Conservation (phyloP, 257 asterid species). For the Oldenlandia corymbosa region DNA sequence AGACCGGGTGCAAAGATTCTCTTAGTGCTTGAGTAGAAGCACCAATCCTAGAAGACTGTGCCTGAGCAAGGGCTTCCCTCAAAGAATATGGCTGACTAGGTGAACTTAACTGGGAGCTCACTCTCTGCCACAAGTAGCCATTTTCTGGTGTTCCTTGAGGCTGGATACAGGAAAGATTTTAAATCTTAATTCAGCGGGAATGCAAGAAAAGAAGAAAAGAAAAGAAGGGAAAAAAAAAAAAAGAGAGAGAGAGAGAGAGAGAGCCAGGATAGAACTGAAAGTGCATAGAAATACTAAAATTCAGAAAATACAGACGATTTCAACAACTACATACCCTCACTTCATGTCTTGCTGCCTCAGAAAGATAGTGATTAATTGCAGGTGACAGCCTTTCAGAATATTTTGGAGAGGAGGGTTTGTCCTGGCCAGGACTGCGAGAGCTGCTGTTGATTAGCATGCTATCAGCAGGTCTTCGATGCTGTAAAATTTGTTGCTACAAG, state of each 20-base stretch:
- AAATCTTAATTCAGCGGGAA: conserved; percentile 10
- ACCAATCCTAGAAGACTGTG: conserved; percentile 96
- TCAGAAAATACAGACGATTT: conserved; percentile 6
- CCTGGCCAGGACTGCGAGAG: conserved; percentile 85
- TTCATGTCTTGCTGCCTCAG: conserved; percentile 96
- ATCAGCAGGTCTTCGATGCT: conserved; percentile 89
- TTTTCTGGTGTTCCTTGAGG: conserved; percentile 98
- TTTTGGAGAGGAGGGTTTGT: conserved; percentile 76
- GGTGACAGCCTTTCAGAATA: conserved; percentile 96
- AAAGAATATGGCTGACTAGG: conserved; percentile 98
- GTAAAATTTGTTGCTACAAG: conserved; percentile 31
- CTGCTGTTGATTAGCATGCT: conserved; percentile 80
- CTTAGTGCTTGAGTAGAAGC: conserved; percentile 90
- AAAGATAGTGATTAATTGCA: conserved; percentile 85
- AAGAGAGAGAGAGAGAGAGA: too few relatives aligned
- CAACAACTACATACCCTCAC: conserved; percentile 69
- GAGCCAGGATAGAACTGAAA: too few relatives aligned
- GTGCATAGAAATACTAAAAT: neutral
- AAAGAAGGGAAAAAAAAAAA: neutral
- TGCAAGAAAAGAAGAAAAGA: conserved; percentile 3
- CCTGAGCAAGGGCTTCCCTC: conserved; percentile 98
- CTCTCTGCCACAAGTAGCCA: conserved; percentile 97
- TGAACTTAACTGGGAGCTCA: conserved; percentile 92
- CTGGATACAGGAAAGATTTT: conserved; percentile 41
- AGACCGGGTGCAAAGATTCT: conserved; percentile 90